Percentiles rank a stretch among this genome's conserved stretches.
Evolutionary conservation across 495 filamentous ascomycete species (phyloP).

Genomic region (Pseudevernia furfuracea): DNA sequence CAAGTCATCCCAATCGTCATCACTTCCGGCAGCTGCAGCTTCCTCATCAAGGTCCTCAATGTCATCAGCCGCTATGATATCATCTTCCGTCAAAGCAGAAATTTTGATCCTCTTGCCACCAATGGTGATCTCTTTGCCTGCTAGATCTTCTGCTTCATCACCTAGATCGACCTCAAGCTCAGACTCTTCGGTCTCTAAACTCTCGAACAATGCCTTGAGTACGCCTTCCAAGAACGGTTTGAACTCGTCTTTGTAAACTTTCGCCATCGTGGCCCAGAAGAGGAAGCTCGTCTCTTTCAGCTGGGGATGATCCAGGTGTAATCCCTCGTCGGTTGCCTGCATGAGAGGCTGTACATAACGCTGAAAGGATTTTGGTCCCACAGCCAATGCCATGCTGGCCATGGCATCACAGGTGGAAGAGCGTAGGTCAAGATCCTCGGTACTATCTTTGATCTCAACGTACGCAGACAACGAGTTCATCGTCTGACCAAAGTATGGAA

Average conservation of each 20-base stretch:
- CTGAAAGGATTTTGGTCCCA: slow-evolving; percentile 79
- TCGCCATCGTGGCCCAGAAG: slow-evolving; percentile 87
- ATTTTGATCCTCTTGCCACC: slow-evolving; percentile 80
- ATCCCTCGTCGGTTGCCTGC: slow-evolving; percentile 81
- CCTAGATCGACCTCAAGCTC: slow-evolving; percentile 74
- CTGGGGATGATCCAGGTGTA: slow-evolving; percentile 81
- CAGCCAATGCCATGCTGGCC: slow-evolving; percentile 82
- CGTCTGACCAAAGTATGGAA: slow-evolving; percentile 79
- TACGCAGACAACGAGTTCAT: slow-evolving; percentile 82
- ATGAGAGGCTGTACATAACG: slow-evolving; percentile 84
- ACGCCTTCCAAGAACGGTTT: slow-evolving; percentile 77
- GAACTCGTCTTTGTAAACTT: slow-evolving; percentile 89
- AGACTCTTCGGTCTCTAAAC: slow-evolving; percentile 82
- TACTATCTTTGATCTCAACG: slow-evolving; percentile 74
- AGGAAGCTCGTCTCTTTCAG: slow-evolving; percentile 94
- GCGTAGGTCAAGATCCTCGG: slow-evolving; percentile 84
- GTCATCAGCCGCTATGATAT: slow-evolving; percentile 45
- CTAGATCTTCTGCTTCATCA: slow-evolving; percentile 67
- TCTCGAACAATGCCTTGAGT: slow-evolving; percentile 74
- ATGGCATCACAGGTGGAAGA: slow-evolving; percentile 85
- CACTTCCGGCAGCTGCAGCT: slow-evolving; percentile 35
- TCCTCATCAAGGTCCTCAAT: slow-evolving; percentile 51
- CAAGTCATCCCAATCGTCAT: slow-evolving; percentile 69
- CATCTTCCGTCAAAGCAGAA: slow-evolving; percentile 49
- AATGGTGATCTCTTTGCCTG: slow-evolving; percentile 67